Evolutionary conservation across 805 yeast genomes (phyloP), one percentile per base, ranked within the genome.

Genomic region (Trichomonascus vanleenenianus): DNA sequence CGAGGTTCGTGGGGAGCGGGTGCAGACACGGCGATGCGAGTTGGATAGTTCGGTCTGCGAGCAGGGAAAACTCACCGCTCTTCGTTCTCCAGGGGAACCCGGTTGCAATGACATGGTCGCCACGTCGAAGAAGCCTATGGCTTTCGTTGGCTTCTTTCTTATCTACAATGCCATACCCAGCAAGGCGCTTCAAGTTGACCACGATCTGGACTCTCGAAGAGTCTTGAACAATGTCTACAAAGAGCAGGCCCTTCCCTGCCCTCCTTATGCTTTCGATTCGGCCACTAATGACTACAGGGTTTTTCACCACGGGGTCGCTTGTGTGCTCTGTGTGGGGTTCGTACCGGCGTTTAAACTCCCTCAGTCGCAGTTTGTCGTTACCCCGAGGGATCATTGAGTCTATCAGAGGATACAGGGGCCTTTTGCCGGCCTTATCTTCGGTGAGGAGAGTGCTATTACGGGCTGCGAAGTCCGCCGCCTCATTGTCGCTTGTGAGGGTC

Each of bases 81-180:
- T 81, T 78, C 0, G 97, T 85, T 2, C 74, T 60, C 20, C 91
- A 85, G 0, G 96, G 88, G 19, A 54, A 59, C 0, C 98, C 98
- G 2, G 63, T 56, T 19, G 81, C 77, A 6, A 76, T 65, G 2
- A 91, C 65, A 38, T 73, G 74, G 57, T 91, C 98, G 0, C 96
- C 96, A 18, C 74, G 74, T 40, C 81, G 70, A 34, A 87, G 63
- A 27, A 65, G 58, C 3, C 61, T 58, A 39, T 59, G 59, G 35
- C 70, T 71, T 0, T 68, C 74, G 1, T 66, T 50, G 5, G 74
- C 30, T 0, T 15, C 37, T 22, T 22, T 22, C 27, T 22, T 22
- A 8, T 22, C 27, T 22, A 22, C 27, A 22, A 22, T 22, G 4
- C 38, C 38, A 14, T 14, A 10, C 3, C 22, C 25, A 2, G 62